Percentiles rank a stretch among this genome's conserved stretches.
phyloP scores from a whole-genome alignment of 2,329 filamentous ascomycete genomes.

The Sphaerulina populicola region DNA sequence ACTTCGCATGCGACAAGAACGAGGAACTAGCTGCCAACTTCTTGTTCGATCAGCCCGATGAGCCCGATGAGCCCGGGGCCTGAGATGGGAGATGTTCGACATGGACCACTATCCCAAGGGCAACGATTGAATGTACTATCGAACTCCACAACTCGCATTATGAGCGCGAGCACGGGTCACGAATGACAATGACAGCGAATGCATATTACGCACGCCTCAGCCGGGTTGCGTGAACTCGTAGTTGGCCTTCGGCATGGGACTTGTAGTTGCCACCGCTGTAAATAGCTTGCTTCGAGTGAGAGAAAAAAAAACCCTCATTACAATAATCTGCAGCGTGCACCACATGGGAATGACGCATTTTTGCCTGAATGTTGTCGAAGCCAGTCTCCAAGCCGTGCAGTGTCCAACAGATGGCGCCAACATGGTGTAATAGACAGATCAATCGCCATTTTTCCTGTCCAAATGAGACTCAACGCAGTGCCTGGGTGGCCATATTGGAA shows the following conservation, averaged over 20 bases:
- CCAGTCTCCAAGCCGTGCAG: not conserved
- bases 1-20: slow-evolving; percentile 99
- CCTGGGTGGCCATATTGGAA: too few relatives aligned
- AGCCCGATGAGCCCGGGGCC: slow-evolving; percentile 38
- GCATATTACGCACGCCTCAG: slow-evolving; percentile 8
- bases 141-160: not conserved
- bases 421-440: not conserved
- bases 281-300: slow-evolving; percentile 11
- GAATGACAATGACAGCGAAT: slow-evolving; percentile 11
- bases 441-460: not conserved
- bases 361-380: not conserved
- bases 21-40: slow-evolving; percentile 98
- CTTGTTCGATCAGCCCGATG: slow-evolving; percentile 92
- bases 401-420: not conserved
- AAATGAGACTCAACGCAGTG: too few relatives aligned
- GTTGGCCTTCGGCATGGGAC: slow-evolving; percentile 2
- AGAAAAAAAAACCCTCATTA: not conserved
- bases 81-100: not conserved
- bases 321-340: not conserved
- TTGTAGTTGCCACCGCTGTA: slow-evolving; percentile 8
- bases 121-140: not conserved
- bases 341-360: not conserved
- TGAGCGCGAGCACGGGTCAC: slow-evolving; percentile 7
- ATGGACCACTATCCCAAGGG: not conserved
- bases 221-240: slow-evolving; percentile 2